Evolutionary conservation across 2,329 filamentous ascomycete genomes (phyloP), one percentile per base, ranked within the genome.

Genomic region (Didymella segeticola): DNA sequence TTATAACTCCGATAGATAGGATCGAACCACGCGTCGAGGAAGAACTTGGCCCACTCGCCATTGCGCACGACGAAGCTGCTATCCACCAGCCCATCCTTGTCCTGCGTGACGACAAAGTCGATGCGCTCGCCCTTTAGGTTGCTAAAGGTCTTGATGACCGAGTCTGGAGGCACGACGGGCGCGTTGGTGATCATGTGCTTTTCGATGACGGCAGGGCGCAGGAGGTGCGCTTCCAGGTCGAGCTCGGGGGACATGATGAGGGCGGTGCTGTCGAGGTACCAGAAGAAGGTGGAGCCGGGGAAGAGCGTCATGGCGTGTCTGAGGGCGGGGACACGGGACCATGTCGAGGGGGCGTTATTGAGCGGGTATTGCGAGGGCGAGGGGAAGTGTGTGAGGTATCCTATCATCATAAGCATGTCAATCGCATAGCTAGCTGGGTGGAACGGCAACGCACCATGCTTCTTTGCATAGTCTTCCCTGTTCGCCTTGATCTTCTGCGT

Each of bases 11-110:
- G 84, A 77, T 96, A 99, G 36, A 98, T 79, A 41, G 95, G 95
- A 72, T 98, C 92, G 70, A 95, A 96, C 95, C 95, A 99, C 1
- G 90, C 89, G 72, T 99, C 95, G 15, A 98, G 77, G 70, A 99
- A 91, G 79, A 90, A 99, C 69, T 89, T 89, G 37, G 90, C 89
- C 91, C 93, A 99, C 49, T 95, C 91, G 19, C 93, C 91, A 56
- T 89, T 90, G 58, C 86, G 83, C 11, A 99, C 72, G 12, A 98
- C 79, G 58, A 96, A 89, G 75, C 91, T 96, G 10, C 86, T 86
- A 14, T 87, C 83, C 22, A 86, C 86, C 47, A 99, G 72, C 5
- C 93, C 93, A 29, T 90, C 88, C 41, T 83, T 84, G 70, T 99
- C 95, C 76, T 97, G 92, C 6, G 90, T 89, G 30, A 97, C 74